A percentile compares a stretch with the other conserved stretches of the same genome.
Conservation (phyloP, 208 protist genomes). For the Borovskyia barvae region DNA sequence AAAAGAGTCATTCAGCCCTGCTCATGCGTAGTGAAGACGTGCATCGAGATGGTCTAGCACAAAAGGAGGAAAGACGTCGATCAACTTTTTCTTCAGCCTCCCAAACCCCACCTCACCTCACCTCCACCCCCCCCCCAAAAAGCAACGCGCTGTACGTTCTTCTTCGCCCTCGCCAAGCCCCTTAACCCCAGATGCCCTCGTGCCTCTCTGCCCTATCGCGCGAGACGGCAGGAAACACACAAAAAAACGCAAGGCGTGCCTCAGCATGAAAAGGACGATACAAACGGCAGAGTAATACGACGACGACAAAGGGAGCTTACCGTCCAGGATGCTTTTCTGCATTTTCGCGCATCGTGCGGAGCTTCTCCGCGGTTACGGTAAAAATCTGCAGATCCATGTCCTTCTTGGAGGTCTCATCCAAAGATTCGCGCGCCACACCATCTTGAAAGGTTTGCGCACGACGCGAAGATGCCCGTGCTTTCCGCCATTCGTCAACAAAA, state of each 20-base stretch:
- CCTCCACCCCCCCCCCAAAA: too few relatives aligned
- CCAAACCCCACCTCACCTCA: too few relatives aligned
- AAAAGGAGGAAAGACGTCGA: too few relatives aligned
- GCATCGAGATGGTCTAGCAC: too few relatives aligned
- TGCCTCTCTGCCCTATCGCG: too few relatives aligned
- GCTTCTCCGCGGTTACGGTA: constrained; percentile 72
- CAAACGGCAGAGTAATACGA: too few relatives aligned
- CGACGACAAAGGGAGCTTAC: not conserved
- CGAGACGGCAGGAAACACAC: not conserved
- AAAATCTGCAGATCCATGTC: constrained; percentile 88
- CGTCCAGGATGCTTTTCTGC: constrained; percentile 56
- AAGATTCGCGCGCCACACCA: constrained; percentile 72
- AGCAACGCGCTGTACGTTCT: too few relatives aligned
- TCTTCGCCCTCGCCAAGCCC: too few relatives aligned
- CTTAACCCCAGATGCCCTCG: too few relatives aligned
- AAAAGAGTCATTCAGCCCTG: too few relatives aligned
- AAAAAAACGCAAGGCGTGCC: not conserved
- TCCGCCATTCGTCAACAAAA: constrained; percentile 87
- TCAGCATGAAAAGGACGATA: constrained; percentile 5
- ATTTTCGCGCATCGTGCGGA: constrained; percentile 70
- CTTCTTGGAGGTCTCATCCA: constrained; percentile 66
- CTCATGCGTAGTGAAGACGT: too few relatives aligned
- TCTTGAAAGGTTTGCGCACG: constrained; percentile 69
- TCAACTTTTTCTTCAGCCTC: too few relatives aligned
- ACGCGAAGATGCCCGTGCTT: constrained; percentile 61